Evolutionary conservation across 805 yeast species (phyloP).

Genomic region (Myxozyma sirexii): DNA sequence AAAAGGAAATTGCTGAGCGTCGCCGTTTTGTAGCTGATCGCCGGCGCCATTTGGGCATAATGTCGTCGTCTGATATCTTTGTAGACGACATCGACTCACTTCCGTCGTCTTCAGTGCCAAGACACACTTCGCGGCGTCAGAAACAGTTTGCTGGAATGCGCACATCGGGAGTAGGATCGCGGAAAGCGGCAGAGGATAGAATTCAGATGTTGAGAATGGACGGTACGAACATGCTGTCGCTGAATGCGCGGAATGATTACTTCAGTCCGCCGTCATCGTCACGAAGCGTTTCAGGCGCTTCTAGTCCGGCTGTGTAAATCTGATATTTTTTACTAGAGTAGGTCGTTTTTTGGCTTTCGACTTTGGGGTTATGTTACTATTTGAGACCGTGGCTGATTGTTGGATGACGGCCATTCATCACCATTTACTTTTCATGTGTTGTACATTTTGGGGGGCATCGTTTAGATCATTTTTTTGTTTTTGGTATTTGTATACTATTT

Average conservation of each 20-base stretch:
- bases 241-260: slow-evolving; percentile 28
- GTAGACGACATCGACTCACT: background rate
- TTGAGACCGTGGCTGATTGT: too few relatives aligned
- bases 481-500: too few relatives aligned
- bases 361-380: too few relatives aligned
- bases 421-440: too few relatives aligned
- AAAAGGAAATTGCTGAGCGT: slow-evolving; percentile 78
- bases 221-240: slow-evolving; percentile 21
- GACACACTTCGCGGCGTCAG: background rate
- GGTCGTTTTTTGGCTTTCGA: too few relatives aligned
- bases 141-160: background rate
- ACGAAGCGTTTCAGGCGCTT: background rate
- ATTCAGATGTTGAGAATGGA: slow-evolving; percentile 26
- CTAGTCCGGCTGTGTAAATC: background rate
- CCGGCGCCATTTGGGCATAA: slow-evolving; percentile 45
- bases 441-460: too few relatives aligned
- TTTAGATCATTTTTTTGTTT: too few relatives aligned
- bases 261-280: slow-evolving; percentile 13
- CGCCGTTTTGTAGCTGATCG: slow-evolving; percentile 74
- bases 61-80: background rate
- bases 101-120: background rate
- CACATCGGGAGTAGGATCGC: background rate
- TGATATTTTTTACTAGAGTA: too few relatives aligned
- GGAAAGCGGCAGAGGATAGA: background rate
- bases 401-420: too few relatives aligned